Evolutionary conservation across 2,329 filamentous ascomycete genomes (phyloP).

Genomic region (Colletotrichum spinosum): DNA sequence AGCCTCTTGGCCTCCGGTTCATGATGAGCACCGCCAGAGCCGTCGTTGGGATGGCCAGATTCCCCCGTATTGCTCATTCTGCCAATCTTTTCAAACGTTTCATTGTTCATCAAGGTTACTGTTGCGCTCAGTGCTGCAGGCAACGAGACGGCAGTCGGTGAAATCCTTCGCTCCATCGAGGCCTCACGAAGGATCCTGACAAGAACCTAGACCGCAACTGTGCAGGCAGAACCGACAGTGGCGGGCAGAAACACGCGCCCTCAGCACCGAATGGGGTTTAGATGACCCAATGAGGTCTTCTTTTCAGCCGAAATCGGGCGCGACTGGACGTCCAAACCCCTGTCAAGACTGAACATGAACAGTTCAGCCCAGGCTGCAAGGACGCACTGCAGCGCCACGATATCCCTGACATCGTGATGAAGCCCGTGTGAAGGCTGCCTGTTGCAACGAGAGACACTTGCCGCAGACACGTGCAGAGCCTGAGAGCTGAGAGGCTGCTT

Average conservation of each 20-base stretch:
- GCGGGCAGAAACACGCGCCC: too few species aligned
- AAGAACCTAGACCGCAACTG: neutral
- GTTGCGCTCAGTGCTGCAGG: neutral
- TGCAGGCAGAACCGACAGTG: neutral
- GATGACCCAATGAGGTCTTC: too few species aligned
- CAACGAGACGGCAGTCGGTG: neutral
- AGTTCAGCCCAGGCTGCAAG: neutral
- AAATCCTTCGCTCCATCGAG: neutral
- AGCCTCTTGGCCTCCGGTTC: neutral
- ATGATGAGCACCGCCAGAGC: neutral
- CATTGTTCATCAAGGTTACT: neutral
- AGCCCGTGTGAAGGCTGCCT: neutral
- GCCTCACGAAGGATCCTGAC: constrained; percentile 15
- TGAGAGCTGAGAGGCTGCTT: too few species aligned
- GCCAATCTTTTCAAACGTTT: constrained; percentile 1
- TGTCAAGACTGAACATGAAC: constrained; percentile 18
- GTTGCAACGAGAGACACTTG: too few species aligned
- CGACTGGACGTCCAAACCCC: neutral
- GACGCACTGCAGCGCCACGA: constrained; percentile 5
- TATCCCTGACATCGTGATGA: neutral
- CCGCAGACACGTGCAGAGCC: too few species aligned
- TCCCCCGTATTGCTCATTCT: constrained; percentile 19
- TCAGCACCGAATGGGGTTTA: too few species aligned
- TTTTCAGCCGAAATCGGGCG: neutral
- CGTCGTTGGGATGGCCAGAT: neutral